A percentile compares a stretch with the other conserved stretches of the same genome.
phyloP scores from a whole-genome alignment of 306 rosid species.

The Myrica gale region DNA sequence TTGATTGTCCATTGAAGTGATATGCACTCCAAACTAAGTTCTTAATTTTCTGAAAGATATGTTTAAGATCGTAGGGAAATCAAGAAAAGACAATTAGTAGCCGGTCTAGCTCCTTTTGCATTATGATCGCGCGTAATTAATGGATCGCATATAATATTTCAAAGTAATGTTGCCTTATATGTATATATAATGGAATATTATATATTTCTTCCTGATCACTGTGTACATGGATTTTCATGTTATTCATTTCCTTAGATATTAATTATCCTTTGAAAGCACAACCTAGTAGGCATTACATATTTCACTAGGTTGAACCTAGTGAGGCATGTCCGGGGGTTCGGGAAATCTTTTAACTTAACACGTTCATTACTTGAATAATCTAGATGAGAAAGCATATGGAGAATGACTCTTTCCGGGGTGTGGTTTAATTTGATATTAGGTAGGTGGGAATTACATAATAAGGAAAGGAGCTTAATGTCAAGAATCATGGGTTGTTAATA shows the following conservation, averaged over 20 bases:
- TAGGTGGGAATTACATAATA: background rate
- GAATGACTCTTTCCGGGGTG: background rate
- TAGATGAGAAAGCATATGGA: background rate
- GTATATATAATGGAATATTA: background rate
- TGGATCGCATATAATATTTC: too few species aligned
- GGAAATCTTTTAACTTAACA: slow-evolving; percentile 1
- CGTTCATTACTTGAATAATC: background rate
- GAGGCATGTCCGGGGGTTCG: background rate
- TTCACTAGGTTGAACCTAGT: too few species aligned
- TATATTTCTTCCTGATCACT: background rate
- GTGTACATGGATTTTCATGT: background rate
- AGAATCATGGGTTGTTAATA: background rate
- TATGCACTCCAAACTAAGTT: background rate
- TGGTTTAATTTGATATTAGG: background rate
- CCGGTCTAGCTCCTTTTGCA: too few species aligned
- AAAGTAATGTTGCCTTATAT: background rate
- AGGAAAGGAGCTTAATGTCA: background rate
- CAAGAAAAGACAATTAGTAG: background rate
- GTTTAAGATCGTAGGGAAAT: background rate
- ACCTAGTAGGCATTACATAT: too few species aligned
- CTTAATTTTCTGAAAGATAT: too few species aligned
- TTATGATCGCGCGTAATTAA: too few species aligned
- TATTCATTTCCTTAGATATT: background rate
- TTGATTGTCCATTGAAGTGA: background rate
- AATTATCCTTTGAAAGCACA: background rate